phyloP scores from a whole-genome alignment of 1,284 basidiomycete genomes.

The Lignosus rhinocerotis region DNA sequence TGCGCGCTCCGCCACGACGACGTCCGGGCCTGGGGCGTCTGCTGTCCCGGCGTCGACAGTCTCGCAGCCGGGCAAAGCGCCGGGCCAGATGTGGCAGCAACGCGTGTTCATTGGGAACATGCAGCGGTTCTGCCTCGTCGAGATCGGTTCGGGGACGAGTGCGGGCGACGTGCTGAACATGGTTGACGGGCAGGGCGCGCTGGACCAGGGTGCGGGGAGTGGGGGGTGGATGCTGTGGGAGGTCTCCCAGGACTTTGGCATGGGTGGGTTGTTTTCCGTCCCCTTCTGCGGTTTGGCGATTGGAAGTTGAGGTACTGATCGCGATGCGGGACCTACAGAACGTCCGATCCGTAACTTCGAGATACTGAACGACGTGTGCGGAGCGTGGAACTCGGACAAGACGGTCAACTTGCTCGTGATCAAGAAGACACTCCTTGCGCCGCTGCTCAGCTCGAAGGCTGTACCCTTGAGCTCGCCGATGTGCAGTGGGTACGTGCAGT shows the following conservation, averaged over 20 bases:
- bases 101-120: conserved; percentile 73
- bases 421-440: conserved; percentile 67
- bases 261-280: conserved; percentile 59
- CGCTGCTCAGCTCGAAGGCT: conserved; percentile 55
- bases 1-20: neutral
- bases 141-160: conserved; percentile 58
- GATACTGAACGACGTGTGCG: conserved; percentile 67
- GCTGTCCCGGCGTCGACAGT: conserved; percentile 19
- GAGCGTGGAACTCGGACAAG: conserved; percentile 83
- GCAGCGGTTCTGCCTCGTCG: conserved; percentile 72
- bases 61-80: conserved; percentile 20
- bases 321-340: conserved; percentile 48
- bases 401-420: conserved; percentile 76
- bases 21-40: neutral
- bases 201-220: conserved; percentile 54
- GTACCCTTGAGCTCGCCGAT: conserved; percentile 73
- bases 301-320: no score
- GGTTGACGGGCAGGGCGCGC: conserved; percentile 60
- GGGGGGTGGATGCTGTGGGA: conserved; percentile 82
- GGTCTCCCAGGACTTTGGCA: conserved; percentile 79
- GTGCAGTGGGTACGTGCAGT: conserved; percentile 76
- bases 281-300: no score
- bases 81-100: conserved; percentile 48
- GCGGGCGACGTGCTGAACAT: conserved; percentile 67
- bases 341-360: conserved; percentile 86